Evolutionary conservation across 1,284 basidiomycete genomes (phyloP).

Genomic region (Schizophyllum amplum): DNA sequence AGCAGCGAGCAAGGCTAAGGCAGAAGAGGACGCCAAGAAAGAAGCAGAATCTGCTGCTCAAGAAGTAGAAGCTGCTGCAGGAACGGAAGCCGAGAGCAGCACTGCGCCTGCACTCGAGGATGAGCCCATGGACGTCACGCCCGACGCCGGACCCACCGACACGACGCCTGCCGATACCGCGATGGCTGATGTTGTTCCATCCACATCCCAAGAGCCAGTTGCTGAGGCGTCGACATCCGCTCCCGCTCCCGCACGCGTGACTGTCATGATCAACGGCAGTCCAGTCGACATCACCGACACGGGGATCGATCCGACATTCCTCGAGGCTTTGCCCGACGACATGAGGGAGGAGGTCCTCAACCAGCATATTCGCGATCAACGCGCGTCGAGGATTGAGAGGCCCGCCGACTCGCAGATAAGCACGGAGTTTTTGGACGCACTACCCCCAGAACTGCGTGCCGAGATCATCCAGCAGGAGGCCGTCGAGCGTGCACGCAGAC

Average conservation of each 20-base stretch:
- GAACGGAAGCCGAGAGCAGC: constrained; percentile 14
- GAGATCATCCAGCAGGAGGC: constrained; percentile 96
- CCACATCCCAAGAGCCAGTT: constrained; percentile 8
- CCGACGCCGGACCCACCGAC: not conserved
- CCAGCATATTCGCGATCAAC: constrained; percentile 91
- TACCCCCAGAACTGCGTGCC: constrained; percentile 93
- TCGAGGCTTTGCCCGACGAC: constrained; percentile 96
- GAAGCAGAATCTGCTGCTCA: constrained; percentile 25
- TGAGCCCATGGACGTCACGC: constrained; percentile 2
- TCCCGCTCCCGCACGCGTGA: constrained; percentile 44
- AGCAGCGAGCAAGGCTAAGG: constrained; percentile 19
- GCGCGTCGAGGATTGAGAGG: constrained; percentile 63
- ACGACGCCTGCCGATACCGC: no score
- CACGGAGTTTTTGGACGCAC: constrained; percentile 90
- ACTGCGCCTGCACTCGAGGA: constrained; percentile 3
- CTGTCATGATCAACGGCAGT: constrained; percentile 85
- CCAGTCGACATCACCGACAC: constrained; percentile 98
- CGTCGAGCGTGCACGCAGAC: constrained; percentile 66
- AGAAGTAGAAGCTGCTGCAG: constrained; percentile 19
- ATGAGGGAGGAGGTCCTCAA: constrained; percentile 98
- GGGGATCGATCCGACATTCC: constrained; percentile 96
- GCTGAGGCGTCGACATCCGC: constrained; percentile 17
- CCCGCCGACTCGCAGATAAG: constrained; percentile 85
- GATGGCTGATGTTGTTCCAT: constrained; percentile 5
- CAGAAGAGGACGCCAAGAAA: constrained; percentile 23